Evolutionary conservation across 441 rosid genomes (phyloP).

Genomic region (Francoa sonchifolia): DNA sequence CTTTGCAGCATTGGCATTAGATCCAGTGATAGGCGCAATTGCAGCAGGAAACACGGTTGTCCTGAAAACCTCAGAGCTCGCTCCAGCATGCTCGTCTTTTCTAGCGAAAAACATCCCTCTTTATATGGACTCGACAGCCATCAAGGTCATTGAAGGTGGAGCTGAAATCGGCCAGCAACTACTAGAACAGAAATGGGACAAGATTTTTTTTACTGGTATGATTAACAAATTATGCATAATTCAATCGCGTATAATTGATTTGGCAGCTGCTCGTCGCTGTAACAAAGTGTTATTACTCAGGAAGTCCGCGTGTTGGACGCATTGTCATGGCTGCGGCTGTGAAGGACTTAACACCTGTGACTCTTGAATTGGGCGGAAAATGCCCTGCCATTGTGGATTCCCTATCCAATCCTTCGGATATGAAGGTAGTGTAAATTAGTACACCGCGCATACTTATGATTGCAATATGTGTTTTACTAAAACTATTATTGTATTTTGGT

Average conservation of each 20-base stretch:
- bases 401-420: conserved; percentile 27
- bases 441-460: neutral
- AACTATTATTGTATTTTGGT: conserved; percentile 9
- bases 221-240: neutral
- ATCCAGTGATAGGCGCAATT: conserved; percentile 79
- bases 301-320: conserved; percentile 57
- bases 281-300: too few species aligned
- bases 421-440: conserved; percentile 25
- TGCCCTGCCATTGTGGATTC: conserved; percentile 61
- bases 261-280: too few species aligned
- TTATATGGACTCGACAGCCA: conserved; percentile 48
- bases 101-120: conserved; percentile 36
- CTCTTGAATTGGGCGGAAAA: conserved; percentile 82
- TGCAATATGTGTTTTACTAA: too few species aligned
- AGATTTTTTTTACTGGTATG: conserved; percentile 83
- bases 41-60: conserved; percentile 73
- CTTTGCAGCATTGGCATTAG: conserved; percentile 57
- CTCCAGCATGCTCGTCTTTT: conserved; percentile 50
- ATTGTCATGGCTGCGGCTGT: conserved; percentile 70
- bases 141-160: conserved; percentile 59
- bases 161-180: conserved; percentile 33
- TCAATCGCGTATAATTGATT: too few species aligned
- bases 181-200: conserved; percentile 68
- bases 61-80: conserved; percentile 69
- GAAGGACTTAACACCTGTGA: conserved; percentile 67